These are phyloP conservation scores for Spinacia oleracea DNA, from an alignment of 179 eudicot species.

Conservation along the genomic window DNA sequence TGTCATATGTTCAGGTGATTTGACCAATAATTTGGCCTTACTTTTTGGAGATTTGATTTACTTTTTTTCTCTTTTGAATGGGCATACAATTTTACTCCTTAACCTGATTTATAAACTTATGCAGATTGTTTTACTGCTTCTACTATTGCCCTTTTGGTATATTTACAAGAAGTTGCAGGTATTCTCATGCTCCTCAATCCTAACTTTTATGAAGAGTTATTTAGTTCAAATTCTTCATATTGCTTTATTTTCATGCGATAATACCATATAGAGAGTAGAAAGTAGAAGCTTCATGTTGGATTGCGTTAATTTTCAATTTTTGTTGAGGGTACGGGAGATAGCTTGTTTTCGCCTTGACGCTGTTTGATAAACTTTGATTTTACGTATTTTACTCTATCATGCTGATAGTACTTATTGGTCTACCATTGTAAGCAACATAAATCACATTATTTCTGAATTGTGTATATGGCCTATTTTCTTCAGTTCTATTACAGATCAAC, in stretches of 20 bases:
- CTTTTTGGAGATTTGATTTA: neutral
- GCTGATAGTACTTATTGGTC: neutral
- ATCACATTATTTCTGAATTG: constrained; percentile 4
- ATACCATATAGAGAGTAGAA: neutral
- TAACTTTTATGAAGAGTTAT: neutral
- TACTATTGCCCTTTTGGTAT: constrained; percentile 85
- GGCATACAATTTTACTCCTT: neutral
- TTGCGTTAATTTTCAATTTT: neutral
- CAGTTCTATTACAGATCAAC: constrained; percentile 98
- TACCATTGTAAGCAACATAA: neutral
- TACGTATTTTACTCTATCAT: neutral
- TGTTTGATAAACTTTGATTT: neutral
- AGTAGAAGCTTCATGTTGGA: constrained; percentile 4
- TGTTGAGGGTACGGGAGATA: neutral
- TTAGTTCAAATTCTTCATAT: neutral
- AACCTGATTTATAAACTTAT: constrained; percentile 13
- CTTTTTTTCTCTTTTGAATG: neutral
- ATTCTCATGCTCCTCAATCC: constrained; percentile 13
- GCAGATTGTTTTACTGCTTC: constrained; percentile 77
- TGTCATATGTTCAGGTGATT: constrained; percentile 83
- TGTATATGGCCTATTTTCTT: constrained; percentile 30
- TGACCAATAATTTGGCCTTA: neutral
- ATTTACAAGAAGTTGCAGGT: constrained; percentile 91
- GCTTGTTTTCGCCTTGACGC: neutral
- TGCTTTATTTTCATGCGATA: neutral